Evolutionary conservation across 2,329 filamentous ascomycete genomes (phyloP).

Genomic region (Coniella lustricola): DNA sequence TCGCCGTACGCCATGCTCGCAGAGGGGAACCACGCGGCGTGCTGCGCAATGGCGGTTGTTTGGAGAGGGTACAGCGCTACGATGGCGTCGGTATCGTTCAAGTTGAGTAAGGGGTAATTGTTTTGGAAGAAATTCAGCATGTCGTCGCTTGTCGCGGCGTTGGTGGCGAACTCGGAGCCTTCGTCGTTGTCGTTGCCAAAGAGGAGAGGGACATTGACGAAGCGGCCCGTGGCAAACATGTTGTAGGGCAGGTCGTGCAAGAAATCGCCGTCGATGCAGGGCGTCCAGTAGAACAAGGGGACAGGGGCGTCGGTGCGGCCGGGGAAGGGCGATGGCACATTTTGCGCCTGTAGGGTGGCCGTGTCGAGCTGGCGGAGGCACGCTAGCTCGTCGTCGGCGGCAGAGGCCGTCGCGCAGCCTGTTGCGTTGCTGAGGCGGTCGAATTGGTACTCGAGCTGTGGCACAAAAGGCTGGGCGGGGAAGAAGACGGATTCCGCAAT

Average conservation of each 20-base stretch:
- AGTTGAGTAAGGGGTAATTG: conserved; percentile 39
- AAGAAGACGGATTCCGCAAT: conserved; percentile 44
- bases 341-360: conserved; percentile 32
- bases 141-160: conserved; percentile 29
- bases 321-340: conserved; percentile 33
- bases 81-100: conserved; percentile 29
- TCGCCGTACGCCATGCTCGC: conserved; percentile 38
- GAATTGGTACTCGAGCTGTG: conserved; percentile 43
- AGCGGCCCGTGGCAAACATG: conserved; percentile 38
- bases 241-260: conserved; percentile 34
- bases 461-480: conserved; percentile 37
- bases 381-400: conserved; percentile 28
- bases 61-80: conserved; percentile 32
- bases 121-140: conserved; percentile 35
- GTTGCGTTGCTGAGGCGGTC: conserved; percentile 28
- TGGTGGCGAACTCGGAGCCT: conserved; percentile 37
- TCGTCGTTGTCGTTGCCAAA: conserved; percentile 41
- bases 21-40: conserved; percentile 38
- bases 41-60: conserved; percentile 26
- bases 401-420: conserved; percentile 26
- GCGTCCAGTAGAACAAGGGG: conserved; percentile 44
- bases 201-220: conserved; percentile 47
- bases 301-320: conserved; percentile 25
- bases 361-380: conserved; percentile 35
- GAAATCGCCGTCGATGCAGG: conserved; percentile 41